These are phyloP conservation scores for Fusarium ramigenum DNA, from an alignment of 2,329 filamentous ascomycete species.

Conservation along the genomic window DNA sequence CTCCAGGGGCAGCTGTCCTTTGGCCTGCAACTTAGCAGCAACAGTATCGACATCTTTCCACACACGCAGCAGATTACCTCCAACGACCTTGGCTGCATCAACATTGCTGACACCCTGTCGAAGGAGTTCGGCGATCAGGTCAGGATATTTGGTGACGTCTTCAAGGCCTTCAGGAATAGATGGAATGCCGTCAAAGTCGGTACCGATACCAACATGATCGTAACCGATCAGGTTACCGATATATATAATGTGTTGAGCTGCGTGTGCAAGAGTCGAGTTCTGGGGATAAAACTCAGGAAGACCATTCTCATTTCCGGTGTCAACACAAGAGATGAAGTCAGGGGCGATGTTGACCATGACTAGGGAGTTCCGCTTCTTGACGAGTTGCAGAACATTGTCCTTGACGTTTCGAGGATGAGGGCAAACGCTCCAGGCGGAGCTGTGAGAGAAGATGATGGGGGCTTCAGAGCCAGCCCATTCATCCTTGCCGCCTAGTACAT, in stretches of 20 bases:
- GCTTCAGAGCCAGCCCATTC: slow-evolving; percentile 78
- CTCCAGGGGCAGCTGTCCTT: slow-evolving; percentile 62
- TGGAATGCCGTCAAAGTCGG: slow-evolving; percentile 85
- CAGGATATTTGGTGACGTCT: slow-evolving; percentile 85
- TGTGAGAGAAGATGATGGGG: slow-evolving; percentile 90
- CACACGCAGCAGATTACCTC: slow-evolving; percentile 83
- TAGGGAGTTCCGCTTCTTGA: slow-evolving; percentile 76
- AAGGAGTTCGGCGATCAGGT: slow-evolving; percentile 79
- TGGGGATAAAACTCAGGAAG: slow-evolving; percentile 73
- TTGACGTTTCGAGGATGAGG: slow-evolving; percentile 92
- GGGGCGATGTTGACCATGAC: slow-evolving; percentile 94
- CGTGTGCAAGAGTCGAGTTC: slow-evolving; percentile 79
- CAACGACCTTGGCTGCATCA: slow-evolving; percentile 79
- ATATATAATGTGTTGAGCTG: slow-evolving; percentile 82
- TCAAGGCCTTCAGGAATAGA: slow-evolving; percentile 77
- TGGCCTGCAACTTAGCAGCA: slow-evolving; percentile 70
- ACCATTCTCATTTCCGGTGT: slow-evolving; percentile 66
- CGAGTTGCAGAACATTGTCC: slow-evolving; percentile 80
- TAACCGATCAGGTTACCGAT: slow-evolving; percentile 87
- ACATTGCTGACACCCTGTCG: slow-evolving; percentile 76
- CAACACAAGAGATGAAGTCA: slow-evolving; percentile 81
- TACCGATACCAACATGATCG: slow-evolving; percentile 87
- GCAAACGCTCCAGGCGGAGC: slow-evolving; percentile 81
- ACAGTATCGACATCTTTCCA: slow-evolving; percentile 83
- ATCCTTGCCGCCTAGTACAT: slow-evolving; percentile 74